Conservation (phyloP, 2,329 filamentous ascomycete species). For the Leptodontidium sp. region DNA sequence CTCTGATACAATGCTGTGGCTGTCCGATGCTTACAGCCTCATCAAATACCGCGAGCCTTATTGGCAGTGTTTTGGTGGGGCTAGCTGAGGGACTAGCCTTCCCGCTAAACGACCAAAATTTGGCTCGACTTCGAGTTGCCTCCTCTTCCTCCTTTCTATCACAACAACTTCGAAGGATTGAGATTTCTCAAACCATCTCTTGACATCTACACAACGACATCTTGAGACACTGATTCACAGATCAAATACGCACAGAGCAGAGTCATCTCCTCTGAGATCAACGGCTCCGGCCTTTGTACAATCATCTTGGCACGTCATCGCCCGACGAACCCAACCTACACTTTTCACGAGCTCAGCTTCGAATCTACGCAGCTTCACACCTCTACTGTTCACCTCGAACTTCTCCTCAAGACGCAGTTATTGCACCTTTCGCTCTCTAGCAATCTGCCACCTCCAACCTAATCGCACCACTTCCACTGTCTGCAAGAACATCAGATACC, state of each 20-base stretch:
- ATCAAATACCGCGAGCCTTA: slow-evolving; percentile 1
- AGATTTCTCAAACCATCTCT: slow-evolving; percentile 26
- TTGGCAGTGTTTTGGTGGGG: slow-evolving; percentile 5
- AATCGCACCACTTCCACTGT: slow-evolving; percentile 1
- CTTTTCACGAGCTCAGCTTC: slow-evolving; percentile 7
- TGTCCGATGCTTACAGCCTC: slow-evolving; percentile 8
- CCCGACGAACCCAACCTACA: slow-evolving; percentile 10
- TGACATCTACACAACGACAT: slow-evolving; percentile 4
- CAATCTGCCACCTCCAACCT: background rate
- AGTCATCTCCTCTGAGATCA: slow-evolving; percentile 13
- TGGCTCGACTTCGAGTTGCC: slow-evolving; percentile 2
- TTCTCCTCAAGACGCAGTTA: background rate
- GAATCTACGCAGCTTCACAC: background rate
- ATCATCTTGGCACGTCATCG: slow-evolving; percentile 25
- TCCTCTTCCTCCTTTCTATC: slow-evolving; percentile 7
- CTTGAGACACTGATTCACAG: background rate
- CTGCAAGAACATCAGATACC: slow-evolving; percentile 5
- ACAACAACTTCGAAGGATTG: slow-evolving; percentile 22
- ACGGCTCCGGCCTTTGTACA: slow-evolving; percentile 29
- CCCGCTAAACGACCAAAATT: slow-evolving; percentile 16
- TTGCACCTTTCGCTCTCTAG: no score
- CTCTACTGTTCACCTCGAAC: background rate
- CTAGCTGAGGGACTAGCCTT: background rate
- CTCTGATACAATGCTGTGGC: slow-evolving; percentile 11
- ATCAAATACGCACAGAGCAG: slow-evolving; percentile 6